These are phyloP conservation scores for Nigrograna mackinnonii DNA, from an alignment of 2,329 filamentous ascomycete genomes.

Conservation along the genomic window DNA sequence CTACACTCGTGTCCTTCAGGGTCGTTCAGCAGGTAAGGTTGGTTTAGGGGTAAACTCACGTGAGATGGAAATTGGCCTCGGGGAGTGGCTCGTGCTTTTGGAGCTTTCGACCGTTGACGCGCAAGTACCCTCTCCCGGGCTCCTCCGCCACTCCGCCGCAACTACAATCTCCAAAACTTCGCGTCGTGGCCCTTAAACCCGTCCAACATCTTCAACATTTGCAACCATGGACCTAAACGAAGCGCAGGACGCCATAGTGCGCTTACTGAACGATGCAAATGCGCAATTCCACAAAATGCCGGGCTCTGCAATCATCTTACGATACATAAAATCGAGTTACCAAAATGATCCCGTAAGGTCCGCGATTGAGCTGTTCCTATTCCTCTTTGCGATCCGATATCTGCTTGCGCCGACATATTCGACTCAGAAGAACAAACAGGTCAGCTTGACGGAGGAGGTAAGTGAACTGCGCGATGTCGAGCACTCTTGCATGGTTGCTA, in stretches of 20 bases:
- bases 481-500: neutral
- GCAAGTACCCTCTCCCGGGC: too few species aligned
- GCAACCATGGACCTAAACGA: conserved; percentile 60
- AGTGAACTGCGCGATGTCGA: conserved; percentile 33
- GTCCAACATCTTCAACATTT: neutral
- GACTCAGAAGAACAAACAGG: conserved; percentile 85
- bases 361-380: conserved; percentile 88
- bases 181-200: too few species aligned
- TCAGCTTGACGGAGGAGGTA: conserved; percentile 83
- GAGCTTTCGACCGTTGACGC: too few species aligned
- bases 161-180: too few species aligned
- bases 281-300: conserved; percentile 85
- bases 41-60: too few species aligned
- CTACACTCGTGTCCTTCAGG: too few species aligned
- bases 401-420: conserved; percentile 90
- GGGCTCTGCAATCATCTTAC: conserved; percentile 89
- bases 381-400: conserved; percentile 95
- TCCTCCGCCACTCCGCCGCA: too few species aligned
- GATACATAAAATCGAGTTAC: conserved; percentile 96
- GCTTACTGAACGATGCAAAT: conserved; percentile 58
- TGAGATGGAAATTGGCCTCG: too few species aligned
- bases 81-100: too few species aligned
- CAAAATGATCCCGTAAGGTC: conserved; percentile 95
- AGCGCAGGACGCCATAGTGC: conserved; percentile 56
- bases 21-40: too few species aligned